Base-by-base conservation (phyloP, 352 stramenopile species). In the Phytophthora aleatoria region DNA sequence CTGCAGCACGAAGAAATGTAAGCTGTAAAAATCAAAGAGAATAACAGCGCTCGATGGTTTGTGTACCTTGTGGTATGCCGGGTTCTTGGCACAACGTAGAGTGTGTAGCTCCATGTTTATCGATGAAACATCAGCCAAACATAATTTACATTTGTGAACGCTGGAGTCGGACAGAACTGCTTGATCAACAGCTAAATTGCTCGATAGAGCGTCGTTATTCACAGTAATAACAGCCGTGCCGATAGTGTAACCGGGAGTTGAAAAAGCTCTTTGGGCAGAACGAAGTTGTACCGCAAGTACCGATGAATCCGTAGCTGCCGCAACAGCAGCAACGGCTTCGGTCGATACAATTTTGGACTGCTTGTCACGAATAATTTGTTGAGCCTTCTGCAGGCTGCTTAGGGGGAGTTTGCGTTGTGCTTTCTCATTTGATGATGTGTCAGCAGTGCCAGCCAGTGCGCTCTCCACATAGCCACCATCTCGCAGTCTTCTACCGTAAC, bases 51-150 rank as follows among this genome's bases (percentile, higher is more conserved):
- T 0, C 16, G 4, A 9, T 39, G 2, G 10, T 16, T 20, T 42
- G 51, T 10, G 41, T 55, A 87, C 81, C 69, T 83, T 83, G 67
- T 90, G 81, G 27, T 86, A 87, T 3, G 58, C 31, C 31, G 70
- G 67, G 57, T 85, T 85, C 30, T 73, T 77, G 9, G 57, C 39
- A 33, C 79, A 90, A 16, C 75, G 68, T 26, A 90, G 24, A 27
- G 50, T 59, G 47, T 90, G 81, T 1, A 90, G 51, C 24, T 81
- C 68, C 36, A 71, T 58, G 5, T 75, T 80, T 9, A 48, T 15
- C 11, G 16, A 26, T 1, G 71, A 63, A 10, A 90, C 44, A 24
- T 81, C 63, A 12, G 66, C 47, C 10, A 87, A 55, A 43, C 76
- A 85, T 12, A 77, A 62, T 3, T 47, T 20, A 42, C 76, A 84